Conservation (phyloP, 768 basidiomycete genomes). For the Gelatoporia subvermispora region DNA sequence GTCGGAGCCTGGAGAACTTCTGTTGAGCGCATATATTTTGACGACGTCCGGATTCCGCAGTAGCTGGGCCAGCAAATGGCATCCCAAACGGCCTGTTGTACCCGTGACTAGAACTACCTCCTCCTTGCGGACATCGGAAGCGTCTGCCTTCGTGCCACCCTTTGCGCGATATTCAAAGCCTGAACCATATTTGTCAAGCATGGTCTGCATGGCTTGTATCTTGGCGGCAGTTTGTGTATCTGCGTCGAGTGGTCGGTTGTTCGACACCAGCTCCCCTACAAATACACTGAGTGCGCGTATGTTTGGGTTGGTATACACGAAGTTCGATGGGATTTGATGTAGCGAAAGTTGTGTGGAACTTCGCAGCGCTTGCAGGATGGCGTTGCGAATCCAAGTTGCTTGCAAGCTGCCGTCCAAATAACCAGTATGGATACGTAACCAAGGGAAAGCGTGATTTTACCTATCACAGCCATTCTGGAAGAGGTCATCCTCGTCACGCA, state of each 20-base stretch:
- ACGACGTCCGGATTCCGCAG: slow-evolving; percentile 11
- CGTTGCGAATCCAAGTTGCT: no score
- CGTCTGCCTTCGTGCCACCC: no score
- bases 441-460: slow-evolving; percentile 15
- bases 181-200: slow-evolving; percentile 37
- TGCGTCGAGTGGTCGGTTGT: slow-evolving; percentile 3
- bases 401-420: no score
- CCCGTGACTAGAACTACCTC: slow-evolving; percentile 28
- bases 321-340: no score
- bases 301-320: no score
- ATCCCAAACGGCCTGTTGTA: slow-evolving; percentile 28
- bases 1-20: slow-evolving; percentile 6
- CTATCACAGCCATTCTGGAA: neutral
- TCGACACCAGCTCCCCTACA: no score
- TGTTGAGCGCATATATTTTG: slow-evolving; percentile 23
- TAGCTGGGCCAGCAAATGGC: slow-evolving; percentile 21
- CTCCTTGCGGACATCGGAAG: neutral
- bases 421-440: slow-evolving; percentile 19
- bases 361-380: no score
- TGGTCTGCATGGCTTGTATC: slow-evolving; percentile 25
- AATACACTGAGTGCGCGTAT: no score
- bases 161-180: slow-evolving; percentile 8
- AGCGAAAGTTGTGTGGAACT: no score
- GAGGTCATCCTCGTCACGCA: slow-evolving; percentile 30
- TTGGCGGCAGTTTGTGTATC: slow-evolving; percentile 11